These are phyloP conservation scores for Chlorella variabilis DNA, from an alignment of 163 green algal species.

Conservation along the genomic window DNA sequence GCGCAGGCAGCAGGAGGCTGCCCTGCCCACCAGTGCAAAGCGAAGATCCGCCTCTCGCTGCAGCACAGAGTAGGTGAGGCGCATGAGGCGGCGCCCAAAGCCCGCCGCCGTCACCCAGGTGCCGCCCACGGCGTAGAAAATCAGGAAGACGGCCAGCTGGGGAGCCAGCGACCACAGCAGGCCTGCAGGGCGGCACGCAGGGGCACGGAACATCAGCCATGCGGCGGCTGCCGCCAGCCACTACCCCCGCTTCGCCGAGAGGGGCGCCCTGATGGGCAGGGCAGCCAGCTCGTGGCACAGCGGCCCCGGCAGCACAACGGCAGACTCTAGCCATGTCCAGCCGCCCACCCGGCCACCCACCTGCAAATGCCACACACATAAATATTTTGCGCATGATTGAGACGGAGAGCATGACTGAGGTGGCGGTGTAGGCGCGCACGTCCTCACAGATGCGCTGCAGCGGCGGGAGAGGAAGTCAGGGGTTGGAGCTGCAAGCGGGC, in stretches of 20 bases:
- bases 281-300: too few species aligned
- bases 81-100: conserved; percentile 79
- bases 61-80: conserved; percentile 72
- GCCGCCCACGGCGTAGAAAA: conserved; percentile 82
- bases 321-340: too few species aligned
- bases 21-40: conserved; percentile 81
- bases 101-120: conserved; percentile 77
- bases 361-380: conserved; percentile 79
- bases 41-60: conserved; percentile 84
- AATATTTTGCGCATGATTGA: conserved; percentile 76
- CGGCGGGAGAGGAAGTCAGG: background rate
- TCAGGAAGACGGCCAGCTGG: conserved; percentile 81
- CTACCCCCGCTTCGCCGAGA: too few species aligned
- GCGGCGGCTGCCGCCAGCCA: too few species aligned
- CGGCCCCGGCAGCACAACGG: too few species aligned
- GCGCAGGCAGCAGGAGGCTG: background rate
- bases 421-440: conserved; percentile 69
- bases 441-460: conserved; percentile 85
- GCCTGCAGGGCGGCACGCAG: conserved; percentile 51
- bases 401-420: conserved; percentile 69
- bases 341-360: too few species aligned
- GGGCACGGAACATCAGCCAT: background rate
- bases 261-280: too few species aligned
- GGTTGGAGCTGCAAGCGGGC: conserved; percentile 1
- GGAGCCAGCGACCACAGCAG: conserved; percentile 84